Evolutionary conservation across 73 alveolate genomes (phyloP).

Genomic region (Paramecium biaurelia): DNA sequence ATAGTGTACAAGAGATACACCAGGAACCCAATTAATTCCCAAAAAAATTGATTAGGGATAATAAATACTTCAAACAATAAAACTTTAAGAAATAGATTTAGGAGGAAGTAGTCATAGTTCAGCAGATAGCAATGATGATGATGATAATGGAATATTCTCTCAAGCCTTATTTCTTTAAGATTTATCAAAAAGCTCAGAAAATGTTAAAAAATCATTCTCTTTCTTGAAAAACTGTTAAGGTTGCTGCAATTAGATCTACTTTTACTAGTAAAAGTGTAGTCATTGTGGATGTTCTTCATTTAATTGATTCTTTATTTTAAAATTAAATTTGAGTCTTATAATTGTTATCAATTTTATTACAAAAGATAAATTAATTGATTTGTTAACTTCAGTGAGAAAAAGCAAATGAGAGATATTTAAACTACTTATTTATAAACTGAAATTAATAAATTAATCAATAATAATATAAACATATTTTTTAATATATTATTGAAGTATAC

Average conservation of each 20-base stretch:
- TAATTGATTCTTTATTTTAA: neutral
- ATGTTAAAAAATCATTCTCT: neutral
- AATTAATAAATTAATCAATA: neutral
- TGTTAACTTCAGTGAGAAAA: neutral
- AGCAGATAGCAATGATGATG: neutral
- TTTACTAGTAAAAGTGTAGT: neutral
- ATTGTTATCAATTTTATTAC: neutral
- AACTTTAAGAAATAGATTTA: neutral
- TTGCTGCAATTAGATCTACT: constrained; percentile 13
- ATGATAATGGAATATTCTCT: neutral
- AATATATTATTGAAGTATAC: too few relatives aligned
- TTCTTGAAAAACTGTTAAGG: constrained; percentile 11
- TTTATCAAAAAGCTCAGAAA: neutral
- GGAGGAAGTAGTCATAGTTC: neutral
- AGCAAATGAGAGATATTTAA: neutral
- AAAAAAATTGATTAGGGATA: neutral
- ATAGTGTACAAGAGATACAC: neutral
- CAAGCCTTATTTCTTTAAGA: constrained; percentile 28
- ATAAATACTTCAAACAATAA: neutral
- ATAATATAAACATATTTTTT: too few relatives aligned
- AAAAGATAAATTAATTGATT: neutral
- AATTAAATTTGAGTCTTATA: neutral
- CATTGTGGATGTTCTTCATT: neutral
- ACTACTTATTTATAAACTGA: neutral
- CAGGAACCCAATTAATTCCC: constrained; percentile 23